phyloP scores from a whole-genome alignment of 441 rosid species.

The Gossypium gossypioides region DNA sequence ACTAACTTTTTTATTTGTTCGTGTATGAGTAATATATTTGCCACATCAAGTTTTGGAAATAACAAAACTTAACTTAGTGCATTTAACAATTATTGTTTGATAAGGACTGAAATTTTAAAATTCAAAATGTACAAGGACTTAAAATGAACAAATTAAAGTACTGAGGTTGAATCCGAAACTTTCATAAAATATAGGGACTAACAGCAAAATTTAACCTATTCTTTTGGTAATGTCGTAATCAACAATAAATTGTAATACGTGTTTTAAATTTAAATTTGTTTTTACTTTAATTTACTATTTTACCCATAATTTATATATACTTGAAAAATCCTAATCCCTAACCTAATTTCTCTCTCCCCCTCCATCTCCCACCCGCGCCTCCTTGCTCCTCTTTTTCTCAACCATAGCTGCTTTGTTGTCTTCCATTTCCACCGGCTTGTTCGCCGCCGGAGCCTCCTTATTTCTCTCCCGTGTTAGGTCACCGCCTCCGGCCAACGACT shows the following conservation, averaged over 20 bases:
- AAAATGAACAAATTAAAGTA: no score
- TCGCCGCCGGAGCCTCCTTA: background rate
- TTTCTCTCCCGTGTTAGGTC: background rate
- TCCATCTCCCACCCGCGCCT: background rate
- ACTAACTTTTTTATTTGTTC: no score
- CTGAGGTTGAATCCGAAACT: no score
- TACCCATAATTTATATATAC: background rate
- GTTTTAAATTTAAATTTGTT: background rate
- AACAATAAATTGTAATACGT: conserved; percentile 4
- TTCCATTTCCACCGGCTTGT: background rate
- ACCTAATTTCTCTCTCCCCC: background rate
- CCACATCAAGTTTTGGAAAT: no score
- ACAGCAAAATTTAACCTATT: no score
- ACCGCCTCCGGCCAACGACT: background rate
- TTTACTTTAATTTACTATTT: background rate
- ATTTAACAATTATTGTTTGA: no score
- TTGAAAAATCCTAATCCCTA: background rate
- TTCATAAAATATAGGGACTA: no score
- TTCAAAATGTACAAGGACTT: no score
- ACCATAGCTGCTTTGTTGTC: background rate
- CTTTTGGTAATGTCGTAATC: no score
- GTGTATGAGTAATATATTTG: no score
- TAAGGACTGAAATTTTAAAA: no score
- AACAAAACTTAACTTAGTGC: no score
- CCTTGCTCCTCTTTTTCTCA: background rate